Base-by-base conservation (phyloP, 140 eudicot species). In the Oenanthe javanica region DNA sequence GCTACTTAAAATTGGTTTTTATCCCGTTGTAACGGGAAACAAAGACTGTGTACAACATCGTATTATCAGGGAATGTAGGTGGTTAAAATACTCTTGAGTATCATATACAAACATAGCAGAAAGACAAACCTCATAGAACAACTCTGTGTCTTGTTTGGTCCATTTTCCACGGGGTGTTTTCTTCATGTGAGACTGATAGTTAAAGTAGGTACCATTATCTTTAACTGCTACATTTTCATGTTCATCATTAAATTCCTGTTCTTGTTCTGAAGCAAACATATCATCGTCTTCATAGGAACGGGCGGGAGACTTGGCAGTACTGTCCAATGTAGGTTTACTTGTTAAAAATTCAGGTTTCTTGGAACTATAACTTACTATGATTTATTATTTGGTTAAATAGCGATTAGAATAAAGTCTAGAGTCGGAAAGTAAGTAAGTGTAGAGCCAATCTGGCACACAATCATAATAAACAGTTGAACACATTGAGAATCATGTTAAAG, bases 121-220 rank as follows among this genome's bases (percentile, higher is more conserved):
- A 73, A 72, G 43, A 48, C 78, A 47, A 48, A 94, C 98, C 98
- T 92, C 84, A 45, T 89, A 94, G 79, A 94, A 94, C 82, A 87
- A 83, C 81, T 92, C 93, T 0, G 97, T 94, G 83, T 94, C 98
- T 87, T 90, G 94, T 82, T 89, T 92, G 54, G 96, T 75, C 97
- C 97, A 94, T 82, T 87, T 92, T 85, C 79, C 64, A 69, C 82
- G 86, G 14, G 89, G 92, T 72, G 91, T 86, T 85, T 66, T 87
- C 76, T 86, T 84, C 94, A 86, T 89, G 84, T 83, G 83, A 69
- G 95, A 72, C 21, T 86, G 90, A 82, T 94, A 94, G 80, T 94
- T 94, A 72, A 86, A 85, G 85, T 81, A 82, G 67, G 82, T 75
- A 3, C 82, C 49, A 77, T 77, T 85, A 43, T 89, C 84, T 50